Conservation (phyloP, 1,139 yeast species). For the Debaryomyces sp. region DNA sequence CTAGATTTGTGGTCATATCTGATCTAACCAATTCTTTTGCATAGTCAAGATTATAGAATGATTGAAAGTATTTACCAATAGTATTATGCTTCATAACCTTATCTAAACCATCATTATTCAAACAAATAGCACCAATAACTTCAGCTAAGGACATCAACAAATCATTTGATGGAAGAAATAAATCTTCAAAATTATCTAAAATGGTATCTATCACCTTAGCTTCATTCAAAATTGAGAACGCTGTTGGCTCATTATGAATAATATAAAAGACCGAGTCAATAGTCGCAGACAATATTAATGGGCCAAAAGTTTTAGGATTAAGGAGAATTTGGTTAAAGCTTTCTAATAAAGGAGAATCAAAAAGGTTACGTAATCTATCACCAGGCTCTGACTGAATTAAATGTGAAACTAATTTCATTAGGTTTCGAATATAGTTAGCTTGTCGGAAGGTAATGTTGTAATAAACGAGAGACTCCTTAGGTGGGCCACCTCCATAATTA, state of each 20-base stretch:
- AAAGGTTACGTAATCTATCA: conserved; percentile 80
- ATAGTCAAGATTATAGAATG: conserved; percentile 49
- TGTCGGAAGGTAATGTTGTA: conserved; percentile 67
- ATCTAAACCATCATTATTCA: conserved; percentile 72
- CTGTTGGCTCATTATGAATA: conserved; percentile 90
- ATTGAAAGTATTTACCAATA: conserved; percentile 52
- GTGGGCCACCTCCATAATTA: conserved; percentile 53
- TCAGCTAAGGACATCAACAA: conserved; percentile 69
- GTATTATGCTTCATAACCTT: conserved; percentile 52
- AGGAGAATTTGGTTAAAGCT: conserved; percentile 61
- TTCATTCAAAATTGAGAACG: conserved; percentile 79
- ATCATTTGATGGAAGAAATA: conserved; percentile 60
- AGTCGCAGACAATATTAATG: conserved; percentile 63
- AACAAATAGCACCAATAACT: conserved; percentile 79
- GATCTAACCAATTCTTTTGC: conserved; percentile 47
- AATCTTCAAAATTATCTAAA: conserved; percentile 53
- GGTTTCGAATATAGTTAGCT: conserved; percentile 56
- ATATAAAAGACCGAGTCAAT: conserved; percentile 71
- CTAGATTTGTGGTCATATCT: conserved; percentile 58
- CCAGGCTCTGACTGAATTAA: conserved; percentile 76
- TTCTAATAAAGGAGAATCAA: conserved; percentile 76
- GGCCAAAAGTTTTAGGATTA: conserved; percentile 70
- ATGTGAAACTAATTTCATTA: conserved; percentile 64
- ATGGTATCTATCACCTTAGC: conserved; percentile 72
- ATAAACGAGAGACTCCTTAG: conserved; percentile 54